Conservation (phyloP, 805 yeast species). For the Candida easanensis region DNA sequence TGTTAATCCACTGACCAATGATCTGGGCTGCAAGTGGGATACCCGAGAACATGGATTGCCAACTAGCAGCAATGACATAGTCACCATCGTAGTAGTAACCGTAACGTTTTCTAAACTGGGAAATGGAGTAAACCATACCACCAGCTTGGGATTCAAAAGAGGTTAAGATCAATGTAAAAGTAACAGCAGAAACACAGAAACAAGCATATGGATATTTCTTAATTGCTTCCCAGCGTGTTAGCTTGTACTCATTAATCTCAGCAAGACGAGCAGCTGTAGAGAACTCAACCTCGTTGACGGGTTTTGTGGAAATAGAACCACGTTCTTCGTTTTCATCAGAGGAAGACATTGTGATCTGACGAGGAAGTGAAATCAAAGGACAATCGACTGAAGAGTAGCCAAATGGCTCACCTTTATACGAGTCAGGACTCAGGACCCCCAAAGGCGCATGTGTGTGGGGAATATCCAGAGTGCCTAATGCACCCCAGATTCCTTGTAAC, state of each 20-base stretch:
- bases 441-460: too few species aligned
- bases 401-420: too few species aligned
- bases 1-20: slow-evolving; percentile 25
- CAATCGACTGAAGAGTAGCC: too few species aligned
- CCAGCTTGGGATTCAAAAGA: slow-evolving; percentile 41
- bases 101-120: slow-evolving; percentile 34
- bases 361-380: too few species aligned
- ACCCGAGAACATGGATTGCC: slow-evolving; percentile 42
- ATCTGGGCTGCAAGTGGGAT: slow-evolving; percentile 31
- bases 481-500: too few species aligned
- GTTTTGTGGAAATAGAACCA: background rate
- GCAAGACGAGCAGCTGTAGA: slow-evolving; percentile 2
- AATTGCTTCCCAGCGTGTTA: slow-evolving; percentile 30
- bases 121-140: slow-evolving; percentile 36
- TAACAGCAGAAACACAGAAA: slow-evolving; percentile 39
- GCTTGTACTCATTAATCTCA: slow-evolving; percentile 4
- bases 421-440: too few species aligned
- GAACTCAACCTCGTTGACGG: background rate
- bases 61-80: slow-evolving; percentile 37
- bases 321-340: background rate
- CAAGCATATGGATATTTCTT: slow-evolving; percentile 40
- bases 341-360: background rate
- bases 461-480: too few species aligned
- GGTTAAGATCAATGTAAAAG: slow-evolving; percentile 37
- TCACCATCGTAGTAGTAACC: slow-evolving; percentile 27